phyloP scores from a whole-genome alignment of 2,329 filamentous ascomycete genomes.

The Thermoascus crustaceus region DNA sequence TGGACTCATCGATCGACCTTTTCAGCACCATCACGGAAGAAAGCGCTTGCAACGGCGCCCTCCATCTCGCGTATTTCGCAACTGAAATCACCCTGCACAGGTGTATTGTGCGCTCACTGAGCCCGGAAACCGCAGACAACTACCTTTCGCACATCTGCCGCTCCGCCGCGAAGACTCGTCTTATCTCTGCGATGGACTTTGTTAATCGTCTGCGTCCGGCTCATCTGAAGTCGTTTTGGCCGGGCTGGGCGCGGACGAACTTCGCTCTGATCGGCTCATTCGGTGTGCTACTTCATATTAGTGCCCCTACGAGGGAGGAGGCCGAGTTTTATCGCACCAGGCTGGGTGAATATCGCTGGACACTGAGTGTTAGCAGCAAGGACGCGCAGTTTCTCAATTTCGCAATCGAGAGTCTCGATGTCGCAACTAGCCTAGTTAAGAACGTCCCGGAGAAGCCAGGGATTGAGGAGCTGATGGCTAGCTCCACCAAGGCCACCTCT shows the following conservation, averaged over 20 bases:
- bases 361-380: slow-evolving; percentile 74
- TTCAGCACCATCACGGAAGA: slow-evolving; percentile 33
- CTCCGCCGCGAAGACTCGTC: slow-evolving; percentile 82
- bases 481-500: slow-evolving; percentile 17
- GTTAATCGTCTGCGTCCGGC: slow-evolving; percentile 82
- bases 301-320: slow-evolving; percentile 77
- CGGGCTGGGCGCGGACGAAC: slow-evolving; percentile 49
- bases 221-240: slow-evolving; percentile 85
- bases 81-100: slow-evolving; percentile 90
- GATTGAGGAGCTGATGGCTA: slow-evolving; percentile 40
- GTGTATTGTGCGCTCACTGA: slow-evolving; percentile 76
- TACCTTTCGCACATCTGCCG: slow-evolving; percentile 90
- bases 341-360: slow-evolving; percentile 88
- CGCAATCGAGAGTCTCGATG: slow-evolving; percentile 70
- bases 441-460: slow-evolving; percentile 63
- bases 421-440: slow-evolving; percentile 60
- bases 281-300: slow-evolving; percentile 81
- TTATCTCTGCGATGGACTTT: slow-evolving; percentile 96
- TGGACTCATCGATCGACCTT: slow-evolving; percentile 43
- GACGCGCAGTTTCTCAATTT: slow-evolving; percentile 51
- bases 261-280: slow-evolving; percentile 95
- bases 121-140: slow-evolving; percentile 52
- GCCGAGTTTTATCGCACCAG: slow-evolving; percentile 84
- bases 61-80: slow-evolving; percentile 88
- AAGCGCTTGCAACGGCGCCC: slow-evolving; percentile 51